These are phyloP conservation scores for Chloris gayana DNA, from an alignment of 176 grass and related monocot species.

Conservation along the genomic window DNA sequence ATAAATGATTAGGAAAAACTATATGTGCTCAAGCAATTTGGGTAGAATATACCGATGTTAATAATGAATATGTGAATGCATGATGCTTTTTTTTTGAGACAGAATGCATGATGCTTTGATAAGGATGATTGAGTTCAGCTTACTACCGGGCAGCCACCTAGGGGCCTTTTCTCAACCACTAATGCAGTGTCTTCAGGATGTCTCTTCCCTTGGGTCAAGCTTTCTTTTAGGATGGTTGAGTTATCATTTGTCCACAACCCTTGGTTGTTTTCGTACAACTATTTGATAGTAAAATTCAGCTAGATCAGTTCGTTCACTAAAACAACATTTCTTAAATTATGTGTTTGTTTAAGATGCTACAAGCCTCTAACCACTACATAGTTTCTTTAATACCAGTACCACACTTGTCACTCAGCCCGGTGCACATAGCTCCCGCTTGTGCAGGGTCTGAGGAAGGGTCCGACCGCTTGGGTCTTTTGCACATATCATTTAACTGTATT, in stretches of 20 bases:
- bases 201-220: not conserved
- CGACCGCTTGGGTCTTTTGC: too few species aligned
- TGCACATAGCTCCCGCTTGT: too few species aligned
- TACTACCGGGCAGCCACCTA: not conserved
- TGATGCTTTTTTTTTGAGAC: too few species aligned
- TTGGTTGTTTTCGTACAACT: constrained; percentile 6
- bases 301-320: not conserved
- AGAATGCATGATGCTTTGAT: not conserved
- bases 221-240: not conserved
- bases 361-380: constrained; percentile 13
- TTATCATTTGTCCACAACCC: not conserved
- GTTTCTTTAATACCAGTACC: not conserved
- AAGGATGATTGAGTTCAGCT: not conserved
- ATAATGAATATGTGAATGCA: constrained; percentile 1
- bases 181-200: not conserved
- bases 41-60: not conserved
- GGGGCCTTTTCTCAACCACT: too few species aligned
- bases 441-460: too few species aligned
- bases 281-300: not conserved
- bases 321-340: not conserved
- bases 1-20: not conserved
- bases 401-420: too few species aligned
- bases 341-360: not conserved
- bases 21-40: not conserved
- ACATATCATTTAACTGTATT: too few species aligned